Evolutionary conservation across 495 filamentous ascomycete genomes (phyloP).

Genomic region (Niebla homalea): DNA sequence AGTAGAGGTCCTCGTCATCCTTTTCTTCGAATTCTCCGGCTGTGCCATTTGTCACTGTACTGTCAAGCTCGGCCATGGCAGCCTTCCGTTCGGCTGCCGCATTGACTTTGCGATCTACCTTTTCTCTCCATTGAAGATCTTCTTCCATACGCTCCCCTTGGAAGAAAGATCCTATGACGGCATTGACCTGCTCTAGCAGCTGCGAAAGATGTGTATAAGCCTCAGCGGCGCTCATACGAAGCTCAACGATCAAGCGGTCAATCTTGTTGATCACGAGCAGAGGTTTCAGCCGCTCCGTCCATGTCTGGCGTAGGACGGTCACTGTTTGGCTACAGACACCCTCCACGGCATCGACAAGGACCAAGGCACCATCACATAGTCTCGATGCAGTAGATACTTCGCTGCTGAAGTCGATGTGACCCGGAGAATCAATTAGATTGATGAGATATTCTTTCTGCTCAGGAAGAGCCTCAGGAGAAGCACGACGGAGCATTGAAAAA

Average conservation of each 20-base stretch:
- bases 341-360: slow-evolving; percentile 96
- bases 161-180: slow-evolving; percentile 93
- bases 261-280: slow-evolving; percentile 97
- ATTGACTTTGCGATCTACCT: slow-evolving; percentile 73
- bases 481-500: slow-evolving; percentile 75
- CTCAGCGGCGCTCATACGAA: slow-evolving; percentile 81
- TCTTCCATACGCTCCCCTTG: slow-evolving; percentile 99
- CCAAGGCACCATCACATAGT: slow-evolving; percentile 85
- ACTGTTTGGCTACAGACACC: slow-evolving; percentile 98
- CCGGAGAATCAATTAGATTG: slow-evolving; percentile 95
- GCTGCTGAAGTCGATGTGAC: slow-evolving; percentile 97
- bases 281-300: slow-evolving; percentile 91
- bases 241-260: slow-evolving; percentile 81
- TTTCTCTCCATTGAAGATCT: slow-evolving; percentile 89
- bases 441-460: slow-evolving; percentile 80
- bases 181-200: slow-evolving; percentile 89
- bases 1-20: slow-evolving; percentile 96
- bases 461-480: slow-evolving; percentile 52
- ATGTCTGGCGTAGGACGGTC: slow-evolving; percentile 87
- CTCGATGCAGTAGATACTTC: slow-evolving; percentile 94
- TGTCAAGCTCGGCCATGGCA: slow-evolving; percentile 28
- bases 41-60: slow-evolving; percentile 16
- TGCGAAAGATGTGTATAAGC: slow-evolving; percentile 84
- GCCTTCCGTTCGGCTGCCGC: slow-evolving; percentile 36
- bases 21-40: slow-evolving; percentile 60